Evolutionary conservation across 169 alveolate species (phyloP), one percentile per base, ranked within the genome.

Genomic region (Eimeria acervulina): DNA sequence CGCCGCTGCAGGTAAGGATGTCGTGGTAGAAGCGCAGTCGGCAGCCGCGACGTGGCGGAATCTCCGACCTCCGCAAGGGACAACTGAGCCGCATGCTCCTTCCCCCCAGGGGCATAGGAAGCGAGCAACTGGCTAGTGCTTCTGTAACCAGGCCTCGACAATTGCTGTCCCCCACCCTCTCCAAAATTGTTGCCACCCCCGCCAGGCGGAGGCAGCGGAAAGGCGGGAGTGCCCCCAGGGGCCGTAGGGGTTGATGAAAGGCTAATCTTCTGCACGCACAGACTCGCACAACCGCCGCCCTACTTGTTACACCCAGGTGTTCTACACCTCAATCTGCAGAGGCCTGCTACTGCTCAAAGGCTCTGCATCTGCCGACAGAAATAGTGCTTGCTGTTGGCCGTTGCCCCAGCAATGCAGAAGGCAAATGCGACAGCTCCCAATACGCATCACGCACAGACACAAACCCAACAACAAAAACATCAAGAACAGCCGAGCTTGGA

Each of bases 1-100:
- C 97, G 97, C n/a, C 97, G 84, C 59, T 93, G 80, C 80, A 81
- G 78, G 93, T 93, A 93, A 5, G 96, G 96, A 38, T 93, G 96
- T 26, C 47, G 74, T 6, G 94, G 96, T 21, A 93, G 88, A 6
- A 33, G 92, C 80, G 90, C 38, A 15, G 76, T 40, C 31, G 89
- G 55, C 52, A 81, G 61, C 47, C 23, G 70, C 28, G 47, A 61
- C 7, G 72, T 17, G 51, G 90, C 26, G 8, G 70, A 26, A 42
- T n/a, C 51, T 51, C 31, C 52, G 47, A 23, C 59, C 21, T 15
- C 44, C 26, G 26, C 13, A 68, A 68, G 44, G 78, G 78, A n/a
- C 78, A 42, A 7, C 78, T 68, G 40, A 13, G 44, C 12, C 44
- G 10, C 21, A 2, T 31, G 78, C 21, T 28, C 44, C 78, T 28